Evolutionary conservation across 139 green algal species (phyloP).

Genomic region (Tetraselmis chui): DNA sequence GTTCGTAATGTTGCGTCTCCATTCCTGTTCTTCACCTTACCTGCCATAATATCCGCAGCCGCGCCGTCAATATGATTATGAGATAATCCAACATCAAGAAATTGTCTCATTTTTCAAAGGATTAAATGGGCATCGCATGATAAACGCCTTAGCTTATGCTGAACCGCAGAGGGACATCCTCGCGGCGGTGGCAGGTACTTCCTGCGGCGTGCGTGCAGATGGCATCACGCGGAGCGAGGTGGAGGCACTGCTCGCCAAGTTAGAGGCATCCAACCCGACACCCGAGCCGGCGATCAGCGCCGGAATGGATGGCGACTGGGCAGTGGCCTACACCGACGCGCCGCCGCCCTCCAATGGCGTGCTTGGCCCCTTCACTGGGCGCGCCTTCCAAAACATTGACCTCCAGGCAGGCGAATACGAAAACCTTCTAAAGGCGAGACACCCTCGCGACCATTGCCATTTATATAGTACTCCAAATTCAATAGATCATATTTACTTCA

Average conservation of each 20-base stretch:
- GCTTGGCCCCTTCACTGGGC: neutral
- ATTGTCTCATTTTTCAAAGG: too few species aligned
- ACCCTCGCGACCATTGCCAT: too few species aligned
- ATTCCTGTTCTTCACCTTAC: too few species aligned
- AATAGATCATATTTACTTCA: too few species aligned
- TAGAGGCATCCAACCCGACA: neutral
- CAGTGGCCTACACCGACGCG: neutral
- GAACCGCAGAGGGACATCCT: neutral
- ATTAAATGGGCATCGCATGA: too few species aligned
- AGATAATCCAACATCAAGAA: too few species aligned
- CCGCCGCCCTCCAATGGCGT: neutral
- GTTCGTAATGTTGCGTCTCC: too few species aligned
- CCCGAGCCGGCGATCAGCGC: neutral
- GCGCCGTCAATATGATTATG: too few species aligned
- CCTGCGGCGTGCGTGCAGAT: neutral
- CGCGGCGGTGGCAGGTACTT: neutral
- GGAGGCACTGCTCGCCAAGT: neutral
- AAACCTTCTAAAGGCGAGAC: neutral
- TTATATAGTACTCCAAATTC: too few species aligned
- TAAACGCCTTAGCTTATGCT: too few species aligned
- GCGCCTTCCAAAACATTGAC: neutral
- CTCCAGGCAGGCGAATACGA: neutral
- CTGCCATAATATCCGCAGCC: too few species aligned
- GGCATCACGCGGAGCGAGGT: neutral
- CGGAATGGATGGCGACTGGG: neutral